phyloP scores from a whole-genome alignment of 2,329 filamentous ascomycete genomes.

The Fusarium phyllophilum region DNA sequence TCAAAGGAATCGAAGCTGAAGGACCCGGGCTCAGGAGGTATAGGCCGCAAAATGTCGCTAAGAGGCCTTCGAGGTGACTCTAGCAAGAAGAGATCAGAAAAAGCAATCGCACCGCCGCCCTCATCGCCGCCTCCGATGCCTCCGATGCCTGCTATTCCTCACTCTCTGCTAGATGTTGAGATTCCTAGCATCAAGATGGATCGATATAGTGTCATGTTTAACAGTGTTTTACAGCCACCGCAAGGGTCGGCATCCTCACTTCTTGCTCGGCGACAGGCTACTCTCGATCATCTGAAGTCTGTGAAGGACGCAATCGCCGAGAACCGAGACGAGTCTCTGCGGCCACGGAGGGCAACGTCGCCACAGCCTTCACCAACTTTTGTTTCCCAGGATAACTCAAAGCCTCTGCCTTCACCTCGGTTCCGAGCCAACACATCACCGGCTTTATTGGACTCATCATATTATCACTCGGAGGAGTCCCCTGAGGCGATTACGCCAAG shows the following conservation, averaged over 20 bases:
- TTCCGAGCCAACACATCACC: slow-evolving; percentile 67
- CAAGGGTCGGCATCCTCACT: slow-evolving; percentile 50
- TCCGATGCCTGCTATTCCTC: slow-evolving; percentile 33
- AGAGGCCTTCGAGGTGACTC: slow-evolving; percentile 40
- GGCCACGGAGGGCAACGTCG: slow-evolving; percentile 60
- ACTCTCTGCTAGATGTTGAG: slow-evolving; percentile 72
- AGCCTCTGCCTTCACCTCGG: slow-evolving; percentile 50
- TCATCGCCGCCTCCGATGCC: slow-evolving; percentile 37
- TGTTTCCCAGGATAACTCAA: slow-evolving; percentile 2
- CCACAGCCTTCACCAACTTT: slow-evolving; percentile 61
- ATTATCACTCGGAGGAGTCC: slow-evolving; percentile 43
- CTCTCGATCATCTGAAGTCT: slow-evolving; percentile 65
- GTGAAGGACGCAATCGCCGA: slow-evolving; percentile 58
- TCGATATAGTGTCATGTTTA: slow-evolving; percentile 94
- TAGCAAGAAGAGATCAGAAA: slow-evolving; percentile 33
- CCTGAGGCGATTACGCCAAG: slow-evolving; percentile 18
- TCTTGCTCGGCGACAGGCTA: slow-evolving; percentile 67
- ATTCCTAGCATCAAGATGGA: slow-evolving; percentile 86
- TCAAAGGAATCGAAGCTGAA: slow-evolving; percentile 31
- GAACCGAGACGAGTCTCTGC: slow-evolving; percentile 46
- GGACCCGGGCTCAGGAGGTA: slow-evolving; percentile 34
- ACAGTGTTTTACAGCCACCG: slow-evolving; percentile 70
- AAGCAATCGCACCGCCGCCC: slow-evolving; percentile 19
- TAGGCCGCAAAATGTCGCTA: slow-evolving; percentile 44
- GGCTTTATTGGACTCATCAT: slow-evolving; percentile 54